Conservation (phyloP, 257 asterid species). For the Nicotiana obtusifolia region DNA sequence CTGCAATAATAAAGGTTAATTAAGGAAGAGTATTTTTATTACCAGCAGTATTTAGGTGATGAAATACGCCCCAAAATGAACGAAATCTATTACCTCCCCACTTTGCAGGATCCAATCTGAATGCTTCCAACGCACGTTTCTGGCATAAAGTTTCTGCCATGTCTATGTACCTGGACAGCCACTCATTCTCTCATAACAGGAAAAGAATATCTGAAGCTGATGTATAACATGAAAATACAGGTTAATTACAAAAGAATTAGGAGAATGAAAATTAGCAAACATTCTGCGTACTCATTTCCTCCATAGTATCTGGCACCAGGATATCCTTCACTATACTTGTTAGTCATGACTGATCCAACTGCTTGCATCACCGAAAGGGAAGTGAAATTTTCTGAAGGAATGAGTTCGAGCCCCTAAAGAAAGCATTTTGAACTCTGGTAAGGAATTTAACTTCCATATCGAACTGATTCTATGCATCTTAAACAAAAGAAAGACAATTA, state of each 20-base stretch:
- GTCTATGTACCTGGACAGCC: constrained; percentile 69
- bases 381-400: constrained; percentile 91
- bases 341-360: constrained; percentile 94
- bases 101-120: constrained; percentile 74
- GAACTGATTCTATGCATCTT: background rate
- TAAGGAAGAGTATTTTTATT: background rate
- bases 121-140: constrained; percentile 89
- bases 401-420: constrained; percentile 74
- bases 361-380: constrained; percentile 94
- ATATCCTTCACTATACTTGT: constrained; percentile 93
- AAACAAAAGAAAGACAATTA: background rate
- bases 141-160: constrained; percentile 96
- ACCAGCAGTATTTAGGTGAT: background rate
- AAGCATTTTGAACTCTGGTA: background rate
- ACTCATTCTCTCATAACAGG: background rate
- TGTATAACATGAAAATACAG: background rate
- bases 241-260: background rate
- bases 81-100: constrained; percentile 78
- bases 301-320: constrained; percentile 99
- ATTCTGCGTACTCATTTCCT: constrained; percentile 74
- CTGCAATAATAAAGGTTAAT: constrained; percentile 31
- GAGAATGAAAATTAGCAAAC: background rate
- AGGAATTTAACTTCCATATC: constrained; percentile 1
- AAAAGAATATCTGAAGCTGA: background rate
- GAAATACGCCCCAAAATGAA: background rate